phyloP scores from a whole-genome alignment of 768 basidiomycete genomes.

The Leccinum rimulosum region DNA sequence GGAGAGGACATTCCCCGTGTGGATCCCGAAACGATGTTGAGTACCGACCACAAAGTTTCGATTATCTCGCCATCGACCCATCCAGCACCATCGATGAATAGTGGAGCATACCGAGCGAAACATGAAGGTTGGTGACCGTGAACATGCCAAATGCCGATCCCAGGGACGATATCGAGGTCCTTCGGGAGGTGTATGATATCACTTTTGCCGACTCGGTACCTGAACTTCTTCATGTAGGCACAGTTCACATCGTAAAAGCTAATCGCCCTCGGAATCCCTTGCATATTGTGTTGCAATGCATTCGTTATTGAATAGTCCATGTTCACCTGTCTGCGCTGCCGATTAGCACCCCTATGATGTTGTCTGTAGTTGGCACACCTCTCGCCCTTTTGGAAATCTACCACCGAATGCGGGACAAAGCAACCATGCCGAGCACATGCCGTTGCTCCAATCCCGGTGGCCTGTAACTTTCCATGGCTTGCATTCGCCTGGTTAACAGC shows the following conservation, averaged over 20 bases:
- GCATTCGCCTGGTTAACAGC: constrained; percentile 2
- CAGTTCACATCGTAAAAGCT: constrained; percentile 9
- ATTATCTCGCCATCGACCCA: background rate
- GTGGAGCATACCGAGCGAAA: background rate
- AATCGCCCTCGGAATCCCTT: fast-evolving
- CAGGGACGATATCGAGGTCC: background rate
- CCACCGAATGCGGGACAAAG: constrained; percentile 28
- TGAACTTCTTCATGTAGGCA: constrained; percentile 7
- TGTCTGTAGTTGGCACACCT: no score
- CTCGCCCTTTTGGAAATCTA: constrained; percentile 31
- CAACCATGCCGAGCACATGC: constrained; percentile 1
- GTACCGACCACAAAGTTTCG: constrained; percentile 1
- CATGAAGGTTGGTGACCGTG: constrained; percentile 27
- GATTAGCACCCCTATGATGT: no score
- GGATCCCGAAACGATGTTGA: background rate
- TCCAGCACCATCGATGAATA: background rate
- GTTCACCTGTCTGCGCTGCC: constrained; percentile 2
- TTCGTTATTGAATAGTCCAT: constrained; percentile 5
- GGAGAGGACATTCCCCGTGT: background rate
- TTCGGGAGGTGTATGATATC: background rate
- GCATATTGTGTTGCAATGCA: background rate
- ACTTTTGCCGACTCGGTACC: background rate
- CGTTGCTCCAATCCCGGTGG: background rate
- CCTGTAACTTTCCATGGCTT: background rate
- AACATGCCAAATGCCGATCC: constrained; percentile 26